Evolutionary conservation across 2,329 filamentous ascomycete species (phyloP).

Genomic region (Ciborinia camelliae): DNA sequence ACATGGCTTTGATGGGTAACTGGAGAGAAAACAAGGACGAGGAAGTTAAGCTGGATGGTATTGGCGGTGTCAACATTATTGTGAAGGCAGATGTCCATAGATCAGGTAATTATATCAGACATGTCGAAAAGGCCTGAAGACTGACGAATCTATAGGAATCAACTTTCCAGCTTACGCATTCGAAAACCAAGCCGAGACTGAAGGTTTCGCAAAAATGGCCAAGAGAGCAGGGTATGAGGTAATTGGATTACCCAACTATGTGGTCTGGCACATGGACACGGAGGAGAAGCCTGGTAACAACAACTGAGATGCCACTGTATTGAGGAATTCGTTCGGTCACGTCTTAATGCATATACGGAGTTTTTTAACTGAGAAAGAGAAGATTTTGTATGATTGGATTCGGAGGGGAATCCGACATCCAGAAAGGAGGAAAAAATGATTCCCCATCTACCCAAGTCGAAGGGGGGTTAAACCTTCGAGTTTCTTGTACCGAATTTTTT

Average conservation of each 20-base stretch:
- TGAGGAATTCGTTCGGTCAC: conserved; percentile 28
- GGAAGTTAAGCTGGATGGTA: conserved; percentile 88
- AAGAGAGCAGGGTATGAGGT: conserved; percentile 93
- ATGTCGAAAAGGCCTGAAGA: not conserved
- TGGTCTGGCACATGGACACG: conserved; percentile 98
- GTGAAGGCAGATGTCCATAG: conserved; percentile 98
- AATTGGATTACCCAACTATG: conserved; percentile 89
- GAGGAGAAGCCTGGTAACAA: conserved; percentile 85
- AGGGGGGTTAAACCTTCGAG: conserved; percentile 23
- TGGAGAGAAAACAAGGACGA: conserved; percentile 89
- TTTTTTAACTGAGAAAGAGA: conserved; percentile 29
- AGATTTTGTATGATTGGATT: conserved; percentile 24
- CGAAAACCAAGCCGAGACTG: conserved; percentile 97
- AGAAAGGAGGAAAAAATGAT: conserved; percentile 6
- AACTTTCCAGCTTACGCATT: conserved; percentile 97
- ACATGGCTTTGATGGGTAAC: conserved; percentile 90
- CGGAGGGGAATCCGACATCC: conserved; percentile 24
- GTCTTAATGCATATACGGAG: conserved; percentile 37
- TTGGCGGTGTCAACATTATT: conserved; percentile 94
- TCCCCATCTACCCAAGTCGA: conserved; percentile 3
- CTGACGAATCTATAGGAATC: conserved; percentile 61
- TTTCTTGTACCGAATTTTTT: conserved; percentile 29
- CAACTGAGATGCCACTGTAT: conserved; percentile 25
- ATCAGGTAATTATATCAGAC: conserved; percentile 59
- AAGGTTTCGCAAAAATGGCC: conserved; percentile 98